phyloP scores from a whole-genome alignment of 306 rosid species.

The Dalbergia cultrata region DNA sequence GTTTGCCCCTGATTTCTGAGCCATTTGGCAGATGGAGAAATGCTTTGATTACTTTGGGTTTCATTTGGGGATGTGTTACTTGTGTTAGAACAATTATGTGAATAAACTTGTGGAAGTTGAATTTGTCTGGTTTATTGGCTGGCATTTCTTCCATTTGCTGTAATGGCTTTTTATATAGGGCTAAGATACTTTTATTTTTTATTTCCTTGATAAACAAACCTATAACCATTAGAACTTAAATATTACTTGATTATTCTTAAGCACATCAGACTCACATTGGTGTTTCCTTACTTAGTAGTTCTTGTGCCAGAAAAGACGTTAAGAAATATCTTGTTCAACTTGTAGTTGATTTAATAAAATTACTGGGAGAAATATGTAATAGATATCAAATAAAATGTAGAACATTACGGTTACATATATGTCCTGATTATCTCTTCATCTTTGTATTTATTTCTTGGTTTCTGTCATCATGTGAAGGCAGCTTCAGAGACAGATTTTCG shows the following conservation, averaged over 20 bases:
- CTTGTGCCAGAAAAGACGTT: slow-evolving; percentile 34
- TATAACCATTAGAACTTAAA: background rate
- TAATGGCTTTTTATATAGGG: background rate
- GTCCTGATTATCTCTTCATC: slow-evolving; percentile 2
- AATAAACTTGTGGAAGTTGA: slow-evolving; percentile 21
- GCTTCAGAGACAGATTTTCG: slow-evolving; percentile 88
- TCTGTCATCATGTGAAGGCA: slow-evolving; percentile 70
- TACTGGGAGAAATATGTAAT: background rate
- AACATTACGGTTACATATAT: background rate
- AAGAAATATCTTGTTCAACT: slow-evolving; percentile 30
- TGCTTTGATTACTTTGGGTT: slow-evolving; percentile 26
- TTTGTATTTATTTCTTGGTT: slow-evolving; percentile 40
- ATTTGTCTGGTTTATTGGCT: slow-evolving; percentile 23
- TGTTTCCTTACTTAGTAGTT: slow-evolving; percentile 20
- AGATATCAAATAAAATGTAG: background rate
- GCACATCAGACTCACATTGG: slow-evolving; percentile 2
- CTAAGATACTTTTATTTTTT: background rate
- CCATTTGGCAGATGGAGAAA: background rate
- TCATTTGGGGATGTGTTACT: slow-evolving; percentile 23
- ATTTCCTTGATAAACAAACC: slow-evolving; percentile 1
- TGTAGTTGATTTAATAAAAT: background rate
- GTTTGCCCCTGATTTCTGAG: background rate
- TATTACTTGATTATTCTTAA: slow-evolving; percentile 5
- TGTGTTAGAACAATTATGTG: slow-evolving; percentile 15
- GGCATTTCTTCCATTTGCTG: slow-evolving; percentile 27